Evolutionary conservation across 306 rosid genomes (phyloP), one percentile per base, ranked within the genome.

Genomic region (Alnus glutinosa): DNA sequence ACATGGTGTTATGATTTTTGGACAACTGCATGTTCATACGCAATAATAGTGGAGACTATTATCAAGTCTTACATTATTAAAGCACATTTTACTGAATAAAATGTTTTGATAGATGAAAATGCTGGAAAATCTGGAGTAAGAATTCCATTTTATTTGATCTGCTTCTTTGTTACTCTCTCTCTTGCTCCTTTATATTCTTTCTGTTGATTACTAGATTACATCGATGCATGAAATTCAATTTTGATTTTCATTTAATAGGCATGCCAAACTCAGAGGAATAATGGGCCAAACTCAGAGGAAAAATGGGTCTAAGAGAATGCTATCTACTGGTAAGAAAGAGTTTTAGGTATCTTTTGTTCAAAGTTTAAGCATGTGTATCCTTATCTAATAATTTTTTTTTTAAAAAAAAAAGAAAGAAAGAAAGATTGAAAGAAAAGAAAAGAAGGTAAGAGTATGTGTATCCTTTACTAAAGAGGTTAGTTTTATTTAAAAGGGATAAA

Each of bases 281-380:
- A 39, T 39, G 44, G 44, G 44, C 44, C 44, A 39, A 3, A 39
- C 61, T 37, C 77, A 48, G 23, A 52, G 46, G 77, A 67, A 16
- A n/a, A 42, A 49, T 44, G 82, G 48, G 30, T 70, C 74, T n/a
- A 79, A 77, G 62, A 57, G 79, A 75, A 39, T 66, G 64, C 75
- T 5, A 72, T 72, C 54, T 64, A 9, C 83, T 66, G 84, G 87
- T 83, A 79, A 19, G 59, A 61, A 23, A 23, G 28, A 59, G 67
- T 59, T 59, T 59, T 28, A 9, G 28, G 67, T 23, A 59, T 30
- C 28, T 12, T 23, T 30, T 30, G 37, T 11, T 59, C 37, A 11
- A 30, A 23, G 18, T 59, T 28, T 59, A 59, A 59, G 34, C 9
- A 59, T 59, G 67, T 59, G 34, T 23, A 59, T 59, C 14, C 36